Evolutionary conservation across 164 flowering plant species (phyloP).

Genomic region (Kalanchoe fedtschenkoi): DNA sequence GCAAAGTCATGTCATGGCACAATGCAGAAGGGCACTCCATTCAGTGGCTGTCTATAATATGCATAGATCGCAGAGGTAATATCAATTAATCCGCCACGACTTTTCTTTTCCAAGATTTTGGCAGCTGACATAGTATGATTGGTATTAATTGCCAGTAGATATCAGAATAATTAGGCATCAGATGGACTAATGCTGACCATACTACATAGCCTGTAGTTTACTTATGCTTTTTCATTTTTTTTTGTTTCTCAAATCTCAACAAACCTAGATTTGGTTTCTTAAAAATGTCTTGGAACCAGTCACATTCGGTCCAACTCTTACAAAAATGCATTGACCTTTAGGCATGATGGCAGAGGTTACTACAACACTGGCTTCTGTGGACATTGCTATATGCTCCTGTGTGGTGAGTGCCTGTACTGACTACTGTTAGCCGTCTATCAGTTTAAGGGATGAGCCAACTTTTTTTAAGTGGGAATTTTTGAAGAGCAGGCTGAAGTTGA

Average conservation of each 20-base stretch:
- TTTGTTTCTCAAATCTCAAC: too few relatives aligned
- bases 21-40: constrained; percentile 73
- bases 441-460: neutral
- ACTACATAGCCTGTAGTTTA: too few relatives aligned
- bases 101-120: too few relatives aligned
- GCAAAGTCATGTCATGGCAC: constrained; percentile 81
- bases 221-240: too few relatives aligned
- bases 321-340: constrained; percentile 15
- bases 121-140: too few relatives aligned
- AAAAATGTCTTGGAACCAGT: too few relatives aligned
- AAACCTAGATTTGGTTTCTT: too few relatives aligned
- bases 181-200: too few relatives aligned
- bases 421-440: neutral
- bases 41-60: constrained; percentile 72
- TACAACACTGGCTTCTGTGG: constrained; percentile 50
- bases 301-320: neutral
- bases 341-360: constrained; percentile 92
- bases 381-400: constrained; percentile 70
- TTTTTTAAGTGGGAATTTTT: neutral
- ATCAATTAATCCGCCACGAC: too few relatives aligned
- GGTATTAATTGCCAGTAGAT: too few relatives aligned
- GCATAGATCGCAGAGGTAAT: constrained; percentile 79
- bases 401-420: constrained; percentile 49
- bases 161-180: too few relatives aligned
- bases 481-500: constrained; percentile 70